Evolutionary conservation across 495 filamentous ascomycete species (phyloP).

Genomic region (Hamigera avellanea): DNA sequence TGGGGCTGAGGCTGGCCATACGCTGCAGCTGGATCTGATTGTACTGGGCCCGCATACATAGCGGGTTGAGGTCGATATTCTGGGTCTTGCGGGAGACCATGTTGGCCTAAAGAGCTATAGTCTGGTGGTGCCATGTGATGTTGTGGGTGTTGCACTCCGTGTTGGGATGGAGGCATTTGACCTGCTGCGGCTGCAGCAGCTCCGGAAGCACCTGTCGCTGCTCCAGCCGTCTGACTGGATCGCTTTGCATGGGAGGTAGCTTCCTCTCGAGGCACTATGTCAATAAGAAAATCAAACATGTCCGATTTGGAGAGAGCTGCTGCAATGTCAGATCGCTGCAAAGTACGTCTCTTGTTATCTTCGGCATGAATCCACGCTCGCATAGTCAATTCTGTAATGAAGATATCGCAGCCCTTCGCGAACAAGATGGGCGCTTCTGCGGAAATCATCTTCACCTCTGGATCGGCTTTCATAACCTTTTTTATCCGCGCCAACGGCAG

Average conservation of each 20-base stretch:
- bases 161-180: conserved; percentile 51
- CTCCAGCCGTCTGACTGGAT: conserved; percentile 45
- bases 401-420: conserved; percentile 98
- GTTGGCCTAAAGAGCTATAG: conserved; percentile 49
- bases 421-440: conserved; percentile 96
- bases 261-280: conserved; percentile 95
- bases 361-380: conserved; percentile 99
- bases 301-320: conserved; percentile 91
- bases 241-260: conserved; percentile 75
- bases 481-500: conserved; percentile 93
- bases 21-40: conserved; percentile 51
- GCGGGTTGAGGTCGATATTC: conserved; percentile 65
- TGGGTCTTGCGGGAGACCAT: conserved; percentile 53
- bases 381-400: conserved; percentile 98
- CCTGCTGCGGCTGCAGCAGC: conserved; percentile 18
- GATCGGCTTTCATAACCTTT: conserved; percentile 99
- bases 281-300: conserved; percentile 99
- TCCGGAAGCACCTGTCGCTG: conserved; percentile 34
- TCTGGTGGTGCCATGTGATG: conserved; percentile 63
- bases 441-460: conserved; percentile 99
- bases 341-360: conserved; percentile 92
- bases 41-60: conserved; percentile 72
- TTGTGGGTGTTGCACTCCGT: conserved; percentile 42
- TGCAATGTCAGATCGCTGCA: conserved; percentile 94
- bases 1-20: conserved; percentile 65